Conservation (phyloP, 768 basidiomycete genomes). For the Xerocomellus amylosporus region DNA sequence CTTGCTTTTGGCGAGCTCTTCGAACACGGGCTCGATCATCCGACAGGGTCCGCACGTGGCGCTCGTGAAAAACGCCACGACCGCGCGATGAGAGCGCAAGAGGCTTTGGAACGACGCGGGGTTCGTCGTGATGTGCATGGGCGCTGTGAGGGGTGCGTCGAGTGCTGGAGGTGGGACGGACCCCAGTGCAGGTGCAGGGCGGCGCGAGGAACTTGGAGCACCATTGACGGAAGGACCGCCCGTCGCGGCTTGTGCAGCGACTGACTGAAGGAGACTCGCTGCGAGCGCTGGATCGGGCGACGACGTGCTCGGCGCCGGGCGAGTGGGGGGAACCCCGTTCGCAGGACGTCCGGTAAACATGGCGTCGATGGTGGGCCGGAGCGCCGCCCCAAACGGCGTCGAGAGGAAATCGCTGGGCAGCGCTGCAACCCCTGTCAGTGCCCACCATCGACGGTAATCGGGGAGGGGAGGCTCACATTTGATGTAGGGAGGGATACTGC, state of each 20-base stretch:
- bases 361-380: slow-evolving; percentile 87
- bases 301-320: slow-evolving; percentile 25
- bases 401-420: slow-evolving; percentile 83
- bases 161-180: slow-evolving; percentile 26
- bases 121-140: slow-evolving; percentile 74
- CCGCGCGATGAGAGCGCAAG: slow-evolving; percentile 63
- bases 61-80: slow-evolving; percentile 80
- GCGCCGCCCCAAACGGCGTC: slow-evolving; percentile 80
- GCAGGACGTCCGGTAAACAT: slow-evolving; percentile 63
- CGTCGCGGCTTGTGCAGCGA: slow-evolving; percentile 49
- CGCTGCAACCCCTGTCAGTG: slow-evolving; percentile 39
- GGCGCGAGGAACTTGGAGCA: not conserved
- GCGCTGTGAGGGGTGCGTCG: slow-evolving; percentile 50
- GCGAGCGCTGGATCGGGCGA: slow-evolving; percentile 49
- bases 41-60: slow-evolving; percentile 75
- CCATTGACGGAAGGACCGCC: slow-evolving; percentile 8
- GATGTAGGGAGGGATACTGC: slow-evolving; percentile 77
- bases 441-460: not conserved
- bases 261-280: slow-evolving; percentile 53
- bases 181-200: slow-evolving; percentile 6
- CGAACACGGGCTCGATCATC: slow-evolving; percentile 82
- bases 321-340: slow-evolving; percentile 30
- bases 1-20: slow-evolving; percentile 69
- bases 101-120: slow-evolving; percentile 66
- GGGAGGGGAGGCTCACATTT: slow-evolving; percentile 49